phyloP scores from a whole-genome alignment of 2,329 filamentous ascomycete species.

The Colletotrichum salicis region DNA sequence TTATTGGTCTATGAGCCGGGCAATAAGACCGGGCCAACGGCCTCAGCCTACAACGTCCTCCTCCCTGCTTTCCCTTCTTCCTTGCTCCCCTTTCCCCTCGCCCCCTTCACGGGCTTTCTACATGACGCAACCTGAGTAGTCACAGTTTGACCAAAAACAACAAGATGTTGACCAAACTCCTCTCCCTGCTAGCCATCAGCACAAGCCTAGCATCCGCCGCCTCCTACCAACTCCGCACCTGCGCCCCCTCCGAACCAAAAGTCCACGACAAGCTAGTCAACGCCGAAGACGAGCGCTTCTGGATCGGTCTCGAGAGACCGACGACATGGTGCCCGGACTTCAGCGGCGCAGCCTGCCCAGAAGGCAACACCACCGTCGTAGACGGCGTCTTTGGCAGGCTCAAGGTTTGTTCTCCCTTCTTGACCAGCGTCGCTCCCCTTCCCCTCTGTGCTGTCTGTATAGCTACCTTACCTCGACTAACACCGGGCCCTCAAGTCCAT shows the following conservation, averaged over 20 bases:
- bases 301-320: constrained; percentile 40
- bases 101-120: not conserved
- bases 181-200: not conserved
- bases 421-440: too few relatives aligned
- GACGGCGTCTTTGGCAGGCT: constrained; percentile 43
- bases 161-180: not conserved
- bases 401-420: constrained; percentile 35
- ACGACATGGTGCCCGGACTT: constrained; percentile 8
- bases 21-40: not conserved
- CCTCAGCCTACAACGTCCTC: too few relatives aligned
- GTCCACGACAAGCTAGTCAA: constrained; percentile 43
- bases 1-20: not conserved
- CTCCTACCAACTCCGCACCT: not conserved
- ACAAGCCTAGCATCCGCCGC: not conserved
- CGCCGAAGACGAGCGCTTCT: constrained; percentile 41
- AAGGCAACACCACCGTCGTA: constrained; percentile 42
- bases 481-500: constrained; percentile 16
- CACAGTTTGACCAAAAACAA: not conserved
- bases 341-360: constrained; percentile 38
- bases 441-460: too few relatives aligned
- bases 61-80: too few relatives aligned
- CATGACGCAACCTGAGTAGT: not conserved
- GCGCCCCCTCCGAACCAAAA: constrained; percentile 37
- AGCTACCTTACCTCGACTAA: not conserved
- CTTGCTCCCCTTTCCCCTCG: not conserved